These are phyloP conservation scores for Gliomastix tumulicola DNA, from an alignment of 2,329 filamentous ascomycete species.

Conservation along the genomic window DNA sequence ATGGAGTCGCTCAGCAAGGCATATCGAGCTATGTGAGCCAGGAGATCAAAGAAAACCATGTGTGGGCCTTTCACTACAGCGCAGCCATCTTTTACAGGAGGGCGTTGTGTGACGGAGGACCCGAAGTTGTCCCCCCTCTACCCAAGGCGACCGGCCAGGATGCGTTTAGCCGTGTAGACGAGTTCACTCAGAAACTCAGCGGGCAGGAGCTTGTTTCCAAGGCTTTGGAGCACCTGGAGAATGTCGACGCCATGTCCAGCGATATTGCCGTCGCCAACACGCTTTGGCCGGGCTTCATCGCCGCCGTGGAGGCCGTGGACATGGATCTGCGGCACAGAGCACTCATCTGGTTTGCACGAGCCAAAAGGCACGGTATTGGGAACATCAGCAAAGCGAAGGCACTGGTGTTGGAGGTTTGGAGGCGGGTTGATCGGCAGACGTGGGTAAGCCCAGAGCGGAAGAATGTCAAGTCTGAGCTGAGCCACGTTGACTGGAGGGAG, in stretches of 20 bases:
- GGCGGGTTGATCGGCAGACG: background rate
- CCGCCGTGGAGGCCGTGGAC: conserved; percentile 1
- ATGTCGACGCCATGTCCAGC: conserved; percentile 1
- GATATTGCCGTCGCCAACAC: conserved; percentile 2
- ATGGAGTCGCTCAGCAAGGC: background rate
- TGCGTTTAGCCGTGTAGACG: no score
- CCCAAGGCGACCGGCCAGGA: background rate
- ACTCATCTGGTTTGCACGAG: conserved; percentile 1
- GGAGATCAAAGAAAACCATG: conserved; percentile 1
- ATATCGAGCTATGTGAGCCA: background rate
- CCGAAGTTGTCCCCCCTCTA: background rate
- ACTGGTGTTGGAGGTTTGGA: conserved; percentile 2
- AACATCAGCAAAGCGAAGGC: conserved; percentile 2
- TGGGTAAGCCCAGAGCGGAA: background rate
- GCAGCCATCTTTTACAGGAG: conserved; percentile 1
- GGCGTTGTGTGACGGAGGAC: background rate
- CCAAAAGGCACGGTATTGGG: conserved; percentile 3
- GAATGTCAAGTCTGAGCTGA: background rate
- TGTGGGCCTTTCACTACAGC: conserved; percentile 2
- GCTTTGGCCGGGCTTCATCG: conserved; percentile 3
- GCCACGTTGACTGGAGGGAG: conserved; percentile 1
- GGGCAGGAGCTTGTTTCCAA: conserved; percentile 3
- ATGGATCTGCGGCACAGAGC: conserved; percentile 1
- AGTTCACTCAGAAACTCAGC: no score
- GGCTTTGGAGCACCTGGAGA: conserved; percentile 2